These are phyloP conservation scores for Crataegus laevigata DNA, from an alignment of 306 rosid genomes.

Conservation along the genomic window DNA sequence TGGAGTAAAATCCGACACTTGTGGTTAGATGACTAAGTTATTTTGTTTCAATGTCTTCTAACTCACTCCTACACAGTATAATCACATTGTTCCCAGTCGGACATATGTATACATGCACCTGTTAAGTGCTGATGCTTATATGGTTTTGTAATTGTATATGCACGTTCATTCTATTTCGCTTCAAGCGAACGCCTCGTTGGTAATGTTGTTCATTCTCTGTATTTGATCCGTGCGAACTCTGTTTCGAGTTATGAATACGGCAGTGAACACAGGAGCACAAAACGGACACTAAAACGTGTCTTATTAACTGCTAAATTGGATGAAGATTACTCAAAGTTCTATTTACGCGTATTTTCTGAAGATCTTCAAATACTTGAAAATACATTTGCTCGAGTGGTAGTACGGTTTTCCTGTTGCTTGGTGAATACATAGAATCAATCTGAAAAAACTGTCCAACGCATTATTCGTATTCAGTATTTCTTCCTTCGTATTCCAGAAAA, in stretches of 20 bases:
- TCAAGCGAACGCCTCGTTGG: not conserved
- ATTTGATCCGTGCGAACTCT: not conserved
- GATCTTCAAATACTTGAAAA: not conserved
- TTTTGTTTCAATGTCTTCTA: not conserved
- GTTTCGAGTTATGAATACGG: not conserved
- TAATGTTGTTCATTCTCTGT: not conserved
- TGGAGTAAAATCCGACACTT: slow-evolving; percentile 68
- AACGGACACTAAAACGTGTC: too few species aligned
- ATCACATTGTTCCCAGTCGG: not conserved
- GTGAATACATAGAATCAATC: not conserved
- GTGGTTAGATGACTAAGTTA: slow-evolving; percentile 36
- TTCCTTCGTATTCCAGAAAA: slow-evolving; percentile 6
- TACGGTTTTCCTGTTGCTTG: not conserved
- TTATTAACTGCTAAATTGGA: too few species aligned
- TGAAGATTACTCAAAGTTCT: not conserved
- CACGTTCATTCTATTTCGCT: not conserved
- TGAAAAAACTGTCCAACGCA: not conserved
- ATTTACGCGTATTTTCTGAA: not conserved
- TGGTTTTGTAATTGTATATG: not conserved
- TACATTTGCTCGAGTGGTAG: not conserved
- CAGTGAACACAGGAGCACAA: too few species aligned
- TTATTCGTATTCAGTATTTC: not conserved
- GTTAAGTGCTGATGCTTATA: not conserved
- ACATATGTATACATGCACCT: not conserved
- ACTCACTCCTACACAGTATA: not conserved